Evolutionary conservation across 805 yeast species (phyloP).

Genomic region (Wickerhamia fluorescens): DNA sequence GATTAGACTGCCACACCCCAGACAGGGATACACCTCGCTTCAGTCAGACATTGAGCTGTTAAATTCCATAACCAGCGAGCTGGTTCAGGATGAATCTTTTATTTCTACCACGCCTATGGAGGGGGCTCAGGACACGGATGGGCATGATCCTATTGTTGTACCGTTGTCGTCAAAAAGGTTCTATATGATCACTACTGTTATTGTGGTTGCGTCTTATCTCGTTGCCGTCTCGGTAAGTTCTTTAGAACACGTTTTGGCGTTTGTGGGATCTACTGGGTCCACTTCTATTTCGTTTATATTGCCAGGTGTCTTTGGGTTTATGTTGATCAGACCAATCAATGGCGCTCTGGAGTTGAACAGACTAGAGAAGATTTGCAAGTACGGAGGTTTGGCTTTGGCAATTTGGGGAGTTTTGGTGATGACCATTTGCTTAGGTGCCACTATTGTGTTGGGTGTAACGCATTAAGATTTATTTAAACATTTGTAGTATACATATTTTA

Average conservation of each 20-base stretch:
- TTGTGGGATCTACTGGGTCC: conserved; percentile 81
- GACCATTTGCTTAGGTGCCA: conserved; percentile 47
- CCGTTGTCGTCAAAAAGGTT: conserved; percentile 44
- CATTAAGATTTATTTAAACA: conserved; percentile 13
- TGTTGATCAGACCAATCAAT: conserved; percentile 37
- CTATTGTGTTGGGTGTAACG: conserved; percentile 36
- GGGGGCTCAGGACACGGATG: conserved; percentile 40
- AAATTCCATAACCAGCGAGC: conserved; percentile 11
- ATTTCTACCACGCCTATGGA: conserved; percentile 40
- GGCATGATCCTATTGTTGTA: conserved; percentile 41
- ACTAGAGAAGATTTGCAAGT: conserved; percentile 26
- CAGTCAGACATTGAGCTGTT: conserved; percentile 20
- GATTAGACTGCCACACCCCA: conserved; percentile 11
- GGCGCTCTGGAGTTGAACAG: conserved; percentile 18
- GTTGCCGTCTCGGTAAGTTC: conserved; percentile 55
- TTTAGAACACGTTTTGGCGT: conserved; percentile 60
- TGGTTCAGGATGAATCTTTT: conserved; percentile 28
- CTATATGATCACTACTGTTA: conserved; percentile 38
- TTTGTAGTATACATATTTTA: too few species aligned
- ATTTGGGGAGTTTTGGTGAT: conserved; percentile 51
- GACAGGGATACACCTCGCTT: conserved; percentile 22
- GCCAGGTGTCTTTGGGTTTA: conserved; percentile 72
- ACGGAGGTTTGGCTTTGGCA: conserved; percentile 37
- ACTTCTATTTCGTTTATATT: conserved; percentile 71
- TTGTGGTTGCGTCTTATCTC: conserved; percentile 43